Evolutionary conservation across 2,329 filamentous ascomycete genomes (phyloP).

Genomic region (Alternaria triticimaculans): DNA sequence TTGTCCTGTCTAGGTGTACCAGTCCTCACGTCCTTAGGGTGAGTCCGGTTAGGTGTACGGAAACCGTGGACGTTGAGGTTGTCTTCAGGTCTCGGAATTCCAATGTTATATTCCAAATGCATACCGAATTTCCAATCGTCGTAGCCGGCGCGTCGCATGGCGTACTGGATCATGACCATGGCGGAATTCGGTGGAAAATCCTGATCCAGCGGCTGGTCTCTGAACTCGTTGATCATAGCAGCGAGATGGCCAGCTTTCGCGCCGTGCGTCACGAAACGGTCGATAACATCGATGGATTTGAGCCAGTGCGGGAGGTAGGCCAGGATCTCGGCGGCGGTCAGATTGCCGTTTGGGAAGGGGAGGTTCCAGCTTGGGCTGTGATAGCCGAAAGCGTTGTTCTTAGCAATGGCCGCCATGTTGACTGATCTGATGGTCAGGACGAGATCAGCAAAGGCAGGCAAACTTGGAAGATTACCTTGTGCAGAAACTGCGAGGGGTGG

Average conservation of each 20-base stretch:
- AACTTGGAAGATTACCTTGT: neutral
- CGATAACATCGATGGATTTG: slow-evolving; percentile 32
- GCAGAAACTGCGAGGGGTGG: neutral
- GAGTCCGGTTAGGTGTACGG: slow-evolving; percentile 21
- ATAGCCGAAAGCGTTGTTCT: slow-evolving; percentile 31
- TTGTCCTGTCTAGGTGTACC: slow-evolving; percentile 1
- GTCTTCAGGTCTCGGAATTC: slow-evolving; percentile 8
- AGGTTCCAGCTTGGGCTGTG: slow-evolving; percentile 29
- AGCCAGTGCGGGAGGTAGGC: slow-evolving; percentile 36
- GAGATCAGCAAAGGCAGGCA: neutral
- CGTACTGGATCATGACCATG: slow-evolving; percentile 30
- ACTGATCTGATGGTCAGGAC: neutral
- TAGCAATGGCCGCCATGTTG: slow-evolving; percentile 16
- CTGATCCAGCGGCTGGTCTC: slow-evolving; percentile 4
- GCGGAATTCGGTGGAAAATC: slow-evolving; percentile 18
- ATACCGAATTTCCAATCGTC: slow-evolving; percentile 20
- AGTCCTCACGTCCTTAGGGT: slow-evolving; percentile 14
- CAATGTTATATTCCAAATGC: slow-evolving; percentile 7
- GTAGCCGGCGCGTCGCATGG: slow-evolving; percentile 25
- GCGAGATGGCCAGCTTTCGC: slow-evolving; percentile 14
- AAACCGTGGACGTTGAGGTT: slow-evolving; percentile 28
- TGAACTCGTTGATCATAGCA: slow-evolving; percentile 24
- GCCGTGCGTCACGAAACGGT: slow-evolving; percentile 32
- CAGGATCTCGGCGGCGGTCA: slow-evolving; percentile 35
- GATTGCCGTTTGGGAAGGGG: slow-evolving; percentile 30